phyloP scores from a whole-genome alignment of 1,284 basidiomycete species.

The Limonomyces culmigenus region DNA sequence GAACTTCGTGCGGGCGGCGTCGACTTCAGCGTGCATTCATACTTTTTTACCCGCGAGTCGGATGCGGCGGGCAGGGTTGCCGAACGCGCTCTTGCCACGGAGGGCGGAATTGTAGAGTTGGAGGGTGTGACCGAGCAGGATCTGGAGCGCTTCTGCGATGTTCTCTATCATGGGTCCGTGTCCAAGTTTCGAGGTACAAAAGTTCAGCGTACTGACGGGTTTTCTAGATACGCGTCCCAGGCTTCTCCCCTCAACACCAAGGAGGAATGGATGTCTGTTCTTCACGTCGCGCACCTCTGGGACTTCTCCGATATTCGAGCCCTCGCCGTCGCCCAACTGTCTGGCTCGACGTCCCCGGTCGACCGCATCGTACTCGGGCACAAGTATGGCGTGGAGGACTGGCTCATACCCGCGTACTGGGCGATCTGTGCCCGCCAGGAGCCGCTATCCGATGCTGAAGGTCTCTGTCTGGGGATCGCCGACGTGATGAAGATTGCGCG shows the following conservation, averaged over 20 bases:
- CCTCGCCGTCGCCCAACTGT: slow-evolving; percentile 18
- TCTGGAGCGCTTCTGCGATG: slow-evolving; percentile 2
- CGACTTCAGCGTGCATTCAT: no score
- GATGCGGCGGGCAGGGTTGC: no score
- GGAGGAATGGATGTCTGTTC: slow-evolving; percentile 21
- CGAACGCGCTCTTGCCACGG: no score
- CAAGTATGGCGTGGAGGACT: slow-evolving; percentile 14
- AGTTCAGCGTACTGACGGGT: not conserved
- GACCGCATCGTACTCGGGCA: slow-evolving; percentile 18
- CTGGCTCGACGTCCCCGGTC: slow-evolving; percentile 12
- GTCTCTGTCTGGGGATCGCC: no score
- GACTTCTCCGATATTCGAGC: slow-evolving; percentile 15
- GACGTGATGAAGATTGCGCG: no score
- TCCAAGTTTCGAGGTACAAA: no score
- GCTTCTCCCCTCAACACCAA: slow-evolving; percentile 10
- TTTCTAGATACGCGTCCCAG: not conserved
- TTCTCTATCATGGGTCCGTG: no score
- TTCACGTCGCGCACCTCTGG: slow-evolving; percentile 17
- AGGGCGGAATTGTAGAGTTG: no score
- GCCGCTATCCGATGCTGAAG: no score
- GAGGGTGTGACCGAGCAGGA: no score
- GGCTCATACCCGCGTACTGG: slow-evolving; percentile 18
- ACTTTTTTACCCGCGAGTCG: no score
- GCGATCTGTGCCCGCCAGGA: slow-evolving; percentile 14
- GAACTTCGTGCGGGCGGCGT: no score